These are phyloP conservation scores for Aquilaria agallochum DNA, from an alignment of 441 rosid genomes.

Conservation along the genomic window DNA sequence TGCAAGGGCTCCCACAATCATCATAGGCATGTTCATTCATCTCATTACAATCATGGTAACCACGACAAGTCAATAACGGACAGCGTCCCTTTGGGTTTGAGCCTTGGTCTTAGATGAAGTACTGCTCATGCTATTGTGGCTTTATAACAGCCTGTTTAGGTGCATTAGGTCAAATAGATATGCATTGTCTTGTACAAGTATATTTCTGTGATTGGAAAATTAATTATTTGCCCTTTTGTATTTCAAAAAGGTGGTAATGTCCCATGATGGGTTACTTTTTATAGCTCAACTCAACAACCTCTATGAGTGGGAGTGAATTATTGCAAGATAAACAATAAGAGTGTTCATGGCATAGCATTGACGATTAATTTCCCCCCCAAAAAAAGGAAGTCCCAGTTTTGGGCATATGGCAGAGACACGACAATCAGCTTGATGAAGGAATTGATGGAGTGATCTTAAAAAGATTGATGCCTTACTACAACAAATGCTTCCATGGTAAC, in stretches of 20 bases:
- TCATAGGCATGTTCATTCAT: conserved; percentile 60
- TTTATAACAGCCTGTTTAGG: conserved; percentile 24
- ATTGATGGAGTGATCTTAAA: too few species aligned
- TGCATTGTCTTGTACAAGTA: conserved; percentile 26
- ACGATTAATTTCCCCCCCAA: too few species aligned
- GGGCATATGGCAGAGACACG: too few species aligned
- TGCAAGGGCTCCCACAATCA: conserved; percentile 19
- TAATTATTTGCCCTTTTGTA: conserved; percentile 20
- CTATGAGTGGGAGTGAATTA: too few species aligned
- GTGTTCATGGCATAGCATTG: too few species aligned
- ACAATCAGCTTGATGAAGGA: too few species aligned
- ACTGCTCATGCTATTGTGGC: conserved; percentile 39
- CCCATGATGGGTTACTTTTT: too few species aligned
- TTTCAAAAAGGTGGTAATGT: not conserved
- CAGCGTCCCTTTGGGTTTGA: conserved; percentile 61
- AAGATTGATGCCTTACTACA: too few species aligned
- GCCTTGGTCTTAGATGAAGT: conserved; percentile 73
- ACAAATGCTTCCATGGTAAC: too few species aligned
- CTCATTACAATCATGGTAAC: conserved; percentile 42
- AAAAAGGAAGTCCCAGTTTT: too few species aligned
- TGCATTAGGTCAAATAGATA: conserved; percentile 9
- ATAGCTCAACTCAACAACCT: too few species aligned
- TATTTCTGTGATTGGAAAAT: conserved; percentile 15
- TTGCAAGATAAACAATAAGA: too few species aligned
- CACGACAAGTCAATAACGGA: conserved; percentile 44